Conservation (phyloP, 1,139 yeast species). For the Schwanniomyces etchellsii region DNA sequence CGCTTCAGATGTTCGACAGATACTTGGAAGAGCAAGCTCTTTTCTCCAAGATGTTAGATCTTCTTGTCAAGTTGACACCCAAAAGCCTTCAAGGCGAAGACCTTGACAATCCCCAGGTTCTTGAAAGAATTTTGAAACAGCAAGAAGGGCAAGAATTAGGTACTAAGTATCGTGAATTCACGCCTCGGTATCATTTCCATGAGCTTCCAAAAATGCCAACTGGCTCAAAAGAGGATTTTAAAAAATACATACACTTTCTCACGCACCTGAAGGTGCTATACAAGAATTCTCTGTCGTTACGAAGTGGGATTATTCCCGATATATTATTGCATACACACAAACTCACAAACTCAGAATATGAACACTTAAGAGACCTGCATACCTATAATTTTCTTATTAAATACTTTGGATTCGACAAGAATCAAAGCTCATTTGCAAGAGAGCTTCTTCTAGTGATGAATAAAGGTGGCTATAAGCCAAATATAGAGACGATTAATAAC, state of each 20-base stretch:
- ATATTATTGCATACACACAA: constrained; percentile 37
- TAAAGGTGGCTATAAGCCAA: constrained; percentile 37
- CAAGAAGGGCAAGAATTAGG: constrained; percentile 9
- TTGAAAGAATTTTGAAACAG: constrained; percentile 10
- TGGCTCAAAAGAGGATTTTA: constrained; percentile 24
- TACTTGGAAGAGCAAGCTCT: constrained; percentile 22
- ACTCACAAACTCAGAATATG: constrained; percentile 24
- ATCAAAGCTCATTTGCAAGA: constrained; percentile 39
- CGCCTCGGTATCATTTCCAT: constrained; percentile 20
- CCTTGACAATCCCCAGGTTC: constrained; percentile 5
- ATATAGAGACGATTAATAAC: constrained; percentile 36
- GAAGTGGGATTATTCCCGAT: constrained; percentile 33
- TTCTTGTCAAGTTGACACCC: constrained; percentile 30
- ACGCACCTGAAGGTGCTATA: constrained; percentile 32
- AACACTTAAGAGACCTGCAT: constrained; percentile 26
- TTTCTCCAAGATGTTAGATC: constrained; percentile 29
- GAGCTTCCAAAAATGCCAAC: constrained; percentile 35
- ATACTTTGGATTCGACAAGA: constrained; percentile 37
- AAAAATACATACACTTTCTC: constrained; percentile 30
- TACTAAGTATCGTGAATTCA: constrained; percentile 8
- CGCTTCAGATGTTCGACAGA: constrained; percentile 16
- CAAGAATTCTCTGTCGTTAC: constrained; percentile 30
- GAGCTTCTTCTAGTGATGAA: constrained; percentile 38
- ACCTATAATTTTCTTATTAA: constrained; percentile 39
- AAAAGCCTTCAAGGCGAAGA: constrained; percentile 14